Evolutionary conservation across 2,329 filamentous ascomycete species (phyloP).

Genomic region (Gaeumannomyces sp.): DNA sequence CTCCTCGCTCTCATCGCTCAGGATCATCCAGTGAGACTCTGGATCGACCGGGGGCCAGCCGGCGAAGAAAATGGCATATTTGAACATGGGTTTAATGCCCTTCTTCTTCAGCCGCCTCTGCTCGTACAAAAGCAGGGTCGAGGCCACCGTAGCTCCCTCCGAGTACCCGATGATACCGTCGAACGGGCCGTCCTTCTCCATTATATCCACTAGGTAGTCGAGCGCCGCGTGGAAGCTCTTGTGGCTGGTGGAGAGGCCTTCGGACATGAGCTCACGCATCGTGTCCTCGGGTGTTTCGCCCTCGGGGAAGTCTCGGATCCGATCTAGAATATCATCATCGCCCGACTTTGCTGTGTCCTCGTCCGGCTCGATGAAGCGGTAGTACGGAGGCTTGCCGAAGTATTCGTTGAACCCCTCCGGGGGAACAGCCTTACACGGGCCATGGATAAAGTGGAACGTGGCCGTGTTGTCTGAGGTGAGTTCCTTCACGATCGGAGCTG

Average conservation of each 20-base stretch:
- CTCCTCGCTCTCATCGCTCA: constrained; percentile 41
- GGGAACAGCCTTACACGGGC: constrained; percentile 41
- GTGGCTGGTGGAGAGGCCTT: constrained; percentile 24
- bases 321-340: constrained; percentile 40
- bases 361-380: constrained; percentile 47
- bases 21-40: constrained; percentile 34
- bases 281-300: constrained; percentile 48
- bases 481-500: constrained; percentile 44
- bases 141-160: constrained; percentile 51
- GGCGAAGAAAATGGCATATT: constrained; percentile 45
- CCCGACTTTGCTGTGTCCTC: constrained; percentile 35
- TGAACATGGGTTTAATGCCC: constrained; percentile 31
- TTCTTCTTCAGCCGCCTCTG: constrained; percentile 29
- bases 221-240: constrained; percentile 33
- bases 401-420: constrained; percentile 50
- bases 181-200: constrained; percentile 39
- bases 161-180: constrained; percentile 57
- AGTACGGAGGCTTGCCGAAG: constrained; percentile 49
- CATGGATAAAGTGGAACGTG: constrained; percentile 46
- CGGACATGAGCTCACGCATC: constrained; percentile 40
- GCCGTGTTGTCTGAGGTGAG: constrained; percentile 38
- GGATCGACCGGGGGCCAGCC: constrained; percentile 47
- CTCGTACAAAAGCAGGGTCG: constrained; percentile 46
- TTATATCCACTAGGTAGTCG: constrained; percentile 35
- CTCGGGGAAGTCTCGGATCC: constrained; percentile 48